Evolutionary conservation across 2,329 filamentous ascomycete species (phyloP), one percentile per base, ranked within the genome.

Genomic region (Exophiala aquamarina): DNA sequence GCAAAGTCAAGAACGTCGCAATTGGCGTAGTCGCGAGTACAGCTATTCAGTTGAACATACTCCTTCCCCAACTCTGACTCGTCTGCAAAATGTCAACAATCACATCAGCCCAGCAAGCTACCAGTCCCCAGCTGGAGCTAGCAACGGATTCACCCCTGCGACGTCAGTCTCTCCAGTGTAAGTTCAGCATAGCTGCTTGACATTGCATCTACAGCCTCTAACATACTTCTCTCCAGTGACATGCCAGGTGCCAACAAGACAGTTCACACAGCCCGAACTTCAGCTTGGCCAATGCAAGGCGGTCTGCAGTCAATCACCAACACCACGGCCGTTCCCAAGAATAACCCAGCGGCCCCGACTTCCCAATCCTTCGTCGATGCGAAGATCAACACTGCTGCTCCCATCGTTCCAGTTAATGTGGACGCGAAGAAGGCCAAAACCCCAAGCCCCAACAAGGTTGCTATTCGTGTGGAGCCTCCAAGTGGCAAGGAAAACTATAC

Each of bases 1-100:
- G 56, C 87, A 96, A 65, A 97, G 92, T 33, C 90, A 93, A 23
- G 90, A 95, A 66, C 89, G 91, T 48, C 90, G 93, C 52, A 89
- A 95, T 63, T 97, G 95, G 72, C 89, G 93, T 50, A 93, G 92
- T 49, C 93, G 93, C 48, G 93, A 97, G 73, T 97, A 97, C 71
- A 91, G 91, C 61, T 73, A 70, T 48, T 73, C 71, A 2, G 71
- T 74, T 37, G 71, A 73, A 49, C 66, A 73, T 28, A 70, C 72
- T 49, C 71, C 71, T 3, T 73, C 71, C 20, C 70, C 71, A 23
- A 66, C 64, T 5, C 46, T 71, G 47, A 64, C 66, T 34, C 70
- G 69, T 50, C 58, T 70, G 36, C 67, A 67, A 47, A 69, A 68
- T 54, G 60, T 63, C 18, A 59, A 57, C 38, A 64, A 65, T 35